Conservation (phyloP, 176 grass and related monocot species). For the Oryza officinalis region DNA sequence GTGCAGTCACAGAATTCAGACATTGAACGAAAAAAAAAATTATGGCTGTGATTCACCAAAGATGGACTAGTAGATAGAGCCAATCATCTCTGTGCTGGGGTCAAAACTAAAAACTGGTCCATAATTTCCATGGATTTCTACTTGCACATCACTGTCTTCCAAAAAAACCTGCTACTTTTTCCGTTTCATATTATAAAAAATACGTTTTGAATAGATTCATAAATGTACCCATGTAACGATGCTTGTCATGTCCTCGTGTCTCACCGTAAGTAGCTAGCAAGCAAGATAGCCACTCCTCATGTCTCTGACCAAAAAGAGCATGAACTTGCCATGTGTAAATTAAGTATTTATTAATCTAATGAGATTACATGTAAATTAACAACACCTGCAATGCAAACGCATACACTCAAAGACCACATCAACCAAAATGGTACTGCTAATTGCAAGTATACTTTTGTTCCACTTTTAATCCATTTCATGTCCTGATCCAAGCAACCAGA, state of each 20-base stretch:
- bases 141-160: background rate
- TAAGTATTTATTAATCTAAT: background rate
- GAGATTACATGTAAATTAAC: background rate
- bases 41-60: background rate
- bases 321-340: background rate
- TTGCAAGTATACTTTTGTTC: background rate
- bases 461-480: background rate
- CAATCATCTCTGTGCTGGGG: no score
- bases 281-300: no score
- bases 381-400: background rate
- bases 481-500: no score
- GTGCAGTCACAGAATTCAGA: background rate
- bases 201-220: no score
- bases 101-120: background rate
- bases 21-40: background rate
- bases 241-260: slow-evolving; percentile 25
- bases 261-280: background rate
- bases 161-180: background rate
- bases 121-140: background rate
- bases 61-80: background rate
- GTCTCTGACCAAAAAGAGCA: no score
- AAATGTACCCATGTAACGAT: background rate
- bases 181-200: no score
- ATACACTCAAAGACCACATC: background rate
- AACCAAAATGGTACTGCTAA: background rate